Conservation (phyloP, 495 filamentous ascomycete genomes). For the Hyaloscypha hepaticicola region DNA sequence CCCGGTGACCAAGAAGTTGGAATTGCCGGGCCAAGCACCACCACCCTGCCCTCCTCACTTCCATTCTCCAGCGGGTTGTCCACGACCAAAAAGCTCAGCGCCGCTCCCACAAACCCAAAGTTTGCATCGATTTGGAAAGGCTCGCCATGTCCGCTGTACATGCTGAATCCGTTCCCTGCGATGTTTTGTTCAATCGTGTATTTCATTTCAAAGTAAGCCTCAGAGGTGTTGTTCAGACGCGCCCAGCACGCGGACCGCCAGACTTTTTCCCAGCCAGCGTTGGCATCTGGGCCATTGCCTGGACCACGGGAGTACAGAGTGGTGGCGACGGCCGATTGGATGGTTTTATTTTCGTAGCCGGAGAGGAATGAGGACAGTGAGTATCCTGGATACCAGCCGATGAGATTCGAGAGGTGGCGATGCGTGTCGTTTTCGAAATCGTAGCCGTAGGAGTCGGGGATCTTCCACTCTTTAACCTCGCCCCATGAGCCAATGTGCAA, state of each 20-base stretch:
- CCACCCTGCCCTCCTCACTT: constrained; percentile 18
- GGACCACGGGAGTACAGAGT: constrained; percentile 41
- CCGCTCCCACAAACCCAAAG: constrained; percentile 48
- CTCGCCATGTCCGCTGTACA: constrained; percentile 39
- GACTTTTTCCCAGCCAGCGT: constrained; percentile 56
- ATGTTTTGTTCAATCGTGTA: constrained; percentile 38
- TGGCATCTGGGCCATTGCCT: constrained; percentile 42
- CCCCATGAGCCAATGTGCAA: constrained; percentile 48
- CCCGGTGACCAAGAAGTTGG: too few relatives aligned
- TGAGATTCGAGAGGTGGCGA: constrained; percentile 52
- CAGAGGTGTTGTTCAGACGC: constrained; percentile 44
- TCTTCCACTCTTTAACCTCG: constrained; percentile 53
- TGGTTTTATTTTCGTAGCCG: constrained; percentile 33
- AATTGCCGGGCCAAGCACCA: constrained; percentile 46
- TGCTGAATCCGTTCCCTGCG: constrained; percentile 45
- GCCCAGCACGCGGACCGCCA: constrained; percentile 53
- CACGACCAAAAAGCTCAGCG: constrained; percentile 46
- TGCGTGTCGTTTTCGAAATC: constrained; percentile 46
- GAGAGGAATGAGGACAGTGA: constrained; percentile 35
- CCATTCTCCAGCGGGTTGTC: too few relatives aligned
- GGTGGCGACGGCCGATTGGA: constrained; percentile 42
- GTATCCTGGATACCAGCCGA: constrained; percentile 55
- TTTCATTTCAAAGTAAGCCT: constrained; percentile 45
- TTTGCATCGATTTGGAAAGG: constrained; percentile 59
- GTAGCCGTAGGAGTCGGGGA: constrained; percentile 32